These are phyloP conservation scores for Tetracentron sinense DNA, from an alignment of 164 flowering plant genomes.

Conservation along the genomic window DNA sequence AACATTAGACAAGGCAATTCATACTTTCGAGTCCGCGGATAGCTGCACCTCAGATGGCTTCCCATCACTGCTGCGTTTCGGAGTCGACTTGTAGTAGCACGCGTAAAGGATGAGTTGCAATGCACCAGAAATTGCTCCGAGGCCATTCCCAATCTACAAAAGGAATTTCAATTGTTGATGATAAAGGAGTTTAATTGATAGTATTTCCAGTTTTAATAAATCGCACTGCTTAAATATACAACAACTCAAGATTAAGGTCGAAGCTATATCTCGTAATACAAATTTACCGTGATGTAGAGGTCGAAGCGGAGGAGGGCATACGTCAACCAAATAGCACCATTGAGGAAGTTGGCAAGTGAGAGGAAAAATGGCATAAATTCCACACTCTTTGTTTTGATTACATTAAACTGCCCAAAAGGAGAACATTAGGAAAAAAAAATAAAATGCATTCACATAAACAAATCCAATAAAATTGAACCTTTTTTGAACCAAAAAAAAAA, in stretches of 20 bases:
- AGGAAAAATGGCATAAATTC: conserved; percentile 62
- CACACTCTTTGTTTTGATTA: conserved; percentile 67
- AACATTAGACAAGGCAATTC: no score
- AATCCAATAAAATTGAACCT: no score
- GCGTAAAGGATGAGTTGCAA: conserved; percentile 40
- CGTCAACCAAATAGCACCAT: conserved; percentile 49
- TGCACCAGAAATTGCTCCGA: conserved; percentile 45
- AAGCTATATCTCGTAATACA: no score
- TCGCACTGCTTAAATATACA: no score
- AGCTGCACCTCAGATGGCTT: conserved; percentile 28
- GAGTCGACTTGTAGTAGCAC: conserved; percentile 18
- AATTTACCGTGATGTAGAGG: conserved; percentile 45
- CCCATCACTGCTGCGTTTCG: conserved; percentile 7
- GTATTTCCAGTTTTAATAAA: no score
- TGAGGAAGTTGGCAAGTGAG: conserved; percentile 38
- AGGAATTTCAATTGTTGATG: no score
- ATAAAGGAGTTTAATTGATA: no score
- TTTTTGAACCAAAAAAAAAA: not conserved
- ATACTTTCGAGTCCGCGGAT: no score
- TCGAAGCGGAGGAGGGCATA: conserved; percentile 58
- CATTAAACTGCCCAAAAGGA: conserved; percentile 45
- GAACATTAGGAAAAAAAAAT: no score
- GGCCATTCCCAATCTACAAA: conserved; percentile 51
- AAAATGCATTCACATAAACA: no score
- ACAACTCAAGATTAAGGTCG: no score